Conservation (phyloP, 2,329 filamentous ascomycete genomes). For the Hymenoscyphus scutula region DNA sequence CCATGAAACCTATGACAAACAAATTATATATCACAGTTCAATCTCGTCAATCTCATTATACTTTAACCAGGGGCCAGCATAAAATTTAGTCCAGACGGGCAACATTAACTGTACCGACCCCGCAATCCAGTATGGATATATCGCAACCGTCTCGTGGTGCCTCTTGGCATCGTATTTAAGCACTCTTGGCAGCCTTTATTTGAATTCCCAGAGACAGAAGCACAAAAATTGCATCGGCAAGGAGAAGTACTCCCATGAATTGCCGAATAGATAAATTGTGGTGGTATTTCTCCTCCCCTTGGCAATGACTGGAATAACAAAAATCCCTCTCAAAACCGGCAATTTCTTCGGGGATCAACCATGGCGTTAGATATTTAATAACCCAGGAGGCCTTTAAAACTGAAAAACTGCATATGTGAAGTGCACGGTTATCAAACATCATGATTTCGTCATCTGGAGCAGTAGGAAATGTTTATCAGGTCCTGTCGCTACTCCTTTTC, state of each 20-base stretch:
- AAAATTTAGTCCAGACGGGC: too few species aligned
- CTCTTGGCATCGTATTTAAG: background rate
- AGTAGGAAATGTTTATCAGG: background rate
- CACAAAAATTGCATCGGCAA: background rate
- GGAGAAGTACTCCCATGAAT: background rate
- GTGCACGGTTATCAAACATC: background rate
- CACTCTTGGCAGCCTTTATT: background rate
- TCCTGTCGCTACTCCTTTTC: background rate
- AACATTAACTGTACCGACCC: background rate
- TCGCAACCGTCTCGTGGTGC: background rate
- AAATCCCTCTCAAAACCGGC: background rate
- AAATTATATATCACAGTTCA: too few species aligned
- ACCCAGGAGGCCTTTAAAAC: background rate
- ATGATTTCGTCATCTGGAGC: background rate
- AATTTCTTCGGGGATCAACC: background rate
- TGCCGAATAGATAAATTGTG: background rate
- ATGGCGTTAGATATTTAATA: background rate
- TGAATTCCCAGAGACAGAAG: background rate
- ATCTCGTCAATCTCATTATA: too few species aligned
- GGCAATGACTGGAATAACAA: background rate
- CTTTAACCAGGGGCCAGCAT: too few species aligned
- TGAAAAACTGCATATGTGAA: background rate
- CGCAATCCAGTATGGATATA: conserved; percentile 1
- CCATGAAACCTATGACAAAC: too few species aligned
- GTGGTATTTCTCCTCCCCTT: background rate